Base-by-base conservation (phyloP, 805 yeast species). In the Teunomyces gatunensis region DNA sequence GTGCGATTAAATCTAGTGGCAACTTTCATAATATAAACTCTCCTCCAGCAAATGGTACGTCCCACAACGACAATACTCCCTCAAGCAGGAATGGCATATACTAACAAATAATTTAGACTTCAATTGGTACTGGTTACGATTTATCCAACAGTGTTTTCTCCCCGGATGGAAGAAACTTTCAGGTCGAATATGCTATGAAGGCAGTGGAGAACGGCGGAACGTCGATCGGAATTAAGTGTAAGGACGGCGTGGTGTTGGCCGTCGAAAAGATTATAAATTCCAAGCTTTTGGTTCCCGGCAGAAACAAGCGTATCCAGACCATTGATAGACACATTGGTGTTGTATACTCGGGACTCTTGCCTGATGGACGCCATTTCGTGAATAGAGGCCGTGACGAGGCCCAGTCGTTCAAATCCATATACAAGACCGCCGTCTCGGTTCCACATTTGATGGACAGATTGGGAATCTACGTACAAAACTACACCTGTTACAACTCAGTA, bases 41-140 rank as follows among this genome's bases (percentile, higher is more conserved):
- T 44, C 39, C 48, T 10, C 36, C 11, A 34, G 21, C 33, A 25
- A 39, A 51, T 48, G 53, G 53, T 47, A 46, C 25, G 50, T 49
- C 12, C 21, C 9, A 15, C 20, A 17, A 6, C 23, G 23, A 6
- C 23, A 4, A 23, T 18, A 17, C 28, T 6, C 27, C 11, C 11
- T 25, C 13, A n/a, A 17, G 15, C 25, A 15, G 21, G 20, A 9
- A 20, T 2, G 18, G 1, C 20, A 6, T 21, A 20, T 45, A 50
- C 53, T 51, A 50, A 54, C 57, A 17, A 17, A 17, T 7, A 20
- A 13, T 29, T 10, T 39, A 52, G 92, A 87, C 98, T 34, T 94
- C 99, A 41, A 91, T 94, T 59, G 99, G 99, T 59, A 94, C 99
- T 25, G 99, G 99, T 15, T 94, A 94, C 82, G 99, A 94, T 78